Base-by-base conservation (phyloP, 192 early-diverging fungal species). In the Chytriomyces confervae region DNA sequence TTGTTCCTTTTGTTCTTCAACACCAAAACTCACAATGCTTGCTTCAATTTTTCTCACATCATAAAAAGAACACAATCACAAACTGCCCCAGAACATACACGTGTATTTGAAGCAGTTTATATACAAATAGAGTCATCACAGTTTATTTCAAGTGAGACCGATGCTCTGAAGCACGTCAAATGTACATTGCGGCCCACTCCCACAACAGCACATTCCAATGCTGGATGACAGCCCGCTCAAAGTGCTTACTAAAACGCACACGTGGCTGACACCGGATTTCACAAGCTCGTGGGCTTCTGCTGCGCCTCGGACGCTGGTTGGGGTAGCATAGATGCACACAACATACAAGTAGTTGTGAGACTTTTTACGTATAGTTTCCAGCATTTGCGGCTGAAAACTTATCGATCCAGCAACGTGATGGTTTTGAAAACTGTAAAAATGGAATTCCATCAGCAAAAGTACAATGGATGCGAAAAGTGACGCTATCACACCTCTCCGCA, bases 141-240 rank as follows among this genome's bases (percentile, higher is more conserved):
- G 36, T 36, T 36, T 36, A 36, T 36, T 36, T 36, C 18, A 65
- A 65, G 53, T 57, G 20, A 57, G 53, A 57, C 53, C 53, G 20
- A 57, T 20, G 53, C 29, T 36, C 29, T 65, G 13, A 11, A 65
- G 16, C 11, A 65, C 18, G 10, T 65, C 63, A 36, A 65, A 13
- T 36, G 63, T 65, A 29, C 63, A 65, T 23, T 29, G 63, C 18
- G 66, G 66, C n/a, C 11, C 11, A 45, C 36, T 46, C 7, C 66
- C 66, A 23, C 66, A 68, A 48, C 66, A 68, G 47, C 66, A 68
- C 66, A 68, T 68, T 8, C 24, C 20, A 8, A 68, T 18, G 13
- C 13, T 46, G 18, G 66, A 10, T 23, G 66, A 18, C 29, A 48
- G 29, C 66, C 66, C 43, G 11, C 24, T 36, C 13, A 68, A 13